Percentiles rank a stretch among this genome's conserved stretches.
Evolutionary conservation across 495 filamentous ascomycete genomes (phyloP).

Genomic region (Xylaria palmicola): DNA sequence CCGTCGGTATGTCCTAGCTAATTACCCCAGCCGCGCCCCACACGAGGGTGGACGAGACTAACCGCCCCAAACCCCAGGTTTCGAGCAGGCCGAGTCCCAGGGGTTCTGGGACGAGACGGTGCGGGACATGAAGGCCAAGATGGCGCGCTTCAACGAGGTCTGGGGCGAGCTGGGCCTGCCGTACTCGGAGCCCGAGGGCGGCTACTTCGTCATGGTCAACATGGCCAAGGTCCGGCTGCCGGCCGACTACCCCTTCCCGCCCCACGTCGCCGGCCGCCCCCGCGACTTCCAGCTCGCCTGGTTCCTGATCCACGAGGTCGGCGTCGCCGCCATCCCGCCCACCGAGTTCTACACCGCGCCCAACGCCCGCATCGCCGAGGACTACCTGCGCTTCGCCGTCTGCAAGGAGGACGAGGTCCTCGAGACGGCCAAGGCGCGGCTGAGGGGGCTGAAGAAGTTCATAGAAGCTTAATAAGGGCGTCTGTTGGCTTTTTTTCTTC

Average conservation of each 20-base stretch:
- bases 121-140: constrained; percentile 84
- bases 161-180: constrained; percentile 88
- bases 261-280: constrained; percentile 79
- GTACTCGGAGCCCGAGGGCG: constrained; percentile 91
- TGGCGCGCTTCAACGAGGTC: constrained; percentile 79
- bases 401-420: constrained; percentile 93
- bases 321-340: constrained; percentile 92
- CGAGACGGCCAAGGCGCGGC: constrained; percentile 83
- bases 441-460: constrained; percentile 83
- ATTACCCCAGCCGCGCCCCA: not conserved
- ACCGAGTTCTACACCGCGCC: constrained; percentile 90
- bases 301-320: constrained; percentile 95
- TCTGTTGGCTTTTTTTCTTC: no score
- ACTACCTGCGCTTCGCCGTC: constrained; percentile 93
- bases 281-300: constrained; percentile 92
- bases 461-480: constrained; percentile 41
- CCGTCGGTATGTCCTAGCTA: constrained; percentile 55
- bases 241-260: constrained; percentile 77
- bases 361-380: constrained; percentile 82
- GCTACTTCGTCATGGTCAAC: constrained; percentile 95
- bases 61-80: constrained; percentile 48
- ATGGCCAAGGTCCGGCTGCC: constrained; percentile 82
- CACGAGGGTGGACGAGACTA: no score
- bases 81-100: constrained; percentile 80
- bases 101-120: constrained; percentile 89